A percentile compares a stretch with the other conserved stretches of the same genome.
phyloP scores from a whole-genome alignment of 2,329 filamentous ascomycete species.

The Talaromyces atroroseus region DNA sequence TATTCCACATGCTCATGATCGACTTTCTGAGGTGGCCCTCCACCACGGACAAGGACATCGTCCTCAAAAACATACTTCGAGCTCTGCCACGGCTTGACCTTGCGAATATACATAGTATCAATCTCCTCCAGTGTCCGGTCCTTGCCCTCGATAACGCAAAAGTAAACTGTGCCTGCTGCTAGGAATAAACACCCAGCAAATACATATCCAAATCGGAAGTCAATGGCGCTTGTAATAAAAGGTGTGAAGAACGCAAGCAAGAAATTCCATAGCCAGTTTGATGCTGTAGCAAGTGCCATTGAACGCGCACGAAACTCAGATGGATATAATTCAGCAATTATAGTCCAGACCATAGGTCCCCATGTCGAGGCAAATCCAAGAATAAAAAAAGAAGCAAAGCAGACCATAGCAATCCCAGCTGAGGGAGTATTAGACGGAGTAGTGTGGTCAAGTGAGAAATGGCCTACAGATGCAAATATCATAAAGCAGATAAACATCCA shows the following conservation, averaged over 20 bases:
- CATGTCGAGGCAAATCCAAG: constrained; percentile 64
- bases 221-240: constrained; percentile 66
- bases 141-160: constrained; percentile 68
- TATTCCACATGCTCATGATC: too few species aligned
- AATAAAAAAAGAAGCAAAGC: constrained; percentile 67
- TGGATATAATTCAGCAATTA: constrained; percentile 40
- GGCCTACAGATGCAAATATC: constrained; percentile 57
- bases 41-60: too few species aligned
- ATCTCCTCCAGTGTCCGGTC: constrained; percentile 68
- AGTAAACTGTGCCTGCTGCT: constrained; percentile 59
- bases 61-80: constrained; percentile 36
- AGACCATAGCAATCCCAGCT: constrained; percentile 62
- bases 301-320: constrained; percentile 58
- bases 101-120: constrained; percentile 65
- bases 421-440: constrained; percentile 39
- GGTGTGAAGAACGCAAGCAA: constrained; percentile 69
- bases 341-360: constrained; percentile 55
- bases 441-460: constrained; percentile 30
- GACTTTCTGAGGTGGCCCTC: too few species aligned
- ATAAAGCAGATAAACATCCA: constrained; percentile 64
- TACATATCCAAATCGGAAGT: constrained; percentile 69
- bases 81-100: constrained; percentile 56
- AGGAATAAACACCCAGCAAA: constrained; percentile 67
- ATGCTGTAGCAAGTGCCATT: constrained; percentile 68
- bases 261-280: constrained; percentile 73